Base-by-base conservation (phyloP, 1,139 yeast genomes). In the Meyerozyma carpophila region DNA sequence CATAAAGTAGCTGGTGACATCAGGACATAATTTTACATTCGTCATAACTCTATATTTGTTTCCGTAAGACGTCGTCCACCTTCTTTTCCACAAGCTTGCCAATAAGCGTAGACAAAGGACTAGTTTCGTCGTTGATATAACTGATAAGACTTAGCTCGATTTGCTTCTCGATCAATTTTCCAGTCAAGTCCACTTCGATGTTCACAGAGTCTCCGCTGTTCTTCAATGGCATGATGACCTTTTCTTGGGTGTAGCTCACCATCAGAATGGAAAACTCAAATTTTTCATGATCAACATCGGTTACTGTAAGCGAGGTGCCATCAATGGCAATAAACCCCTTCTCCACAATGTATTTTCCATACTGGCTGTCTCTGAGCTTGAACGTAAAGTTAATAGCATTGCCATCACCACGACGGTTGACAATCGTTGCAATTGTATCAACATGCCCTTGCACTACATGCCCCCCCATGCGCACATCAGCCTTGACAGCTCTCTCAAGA, bases 401-500 rank as follows among this genome's bases (percentile, higher is more conserved):
- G 3, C 86, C 94, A 57, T 91, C 98, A 0, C 77, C 66, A 7
- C 51, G 65, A 29, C 67, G 72, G 2, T 65, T 61, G 1, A 76
- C 75, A 34, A 94, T 85, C 28, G 66, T 65, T 4, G 96, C 97
- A 27, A 84, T 74, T 0, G 97, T 88, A 59, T 93, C 98, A 29
- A 94, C 91, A 66, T 93, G 99, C 11, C 98, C 99, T 57, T 93
- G 98, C 1, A 93, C 98, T 49, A 91, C 81, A 64, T 93, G 99
- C 1, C 99, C 98, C 25, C 99, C 98, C 57, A 91, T 80, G 50
- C 98, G 73, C 10, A 84, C 90, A 43, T 87, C 90, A 75, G 87
- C 53, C 58, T 77, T 47, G 28, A 93, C 90, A 0, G 98, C 98
- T 49, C 98, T 75, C 64, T 93, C 99, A 53, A 93, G 71, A 58